A percentile compares a stretch with the other conserved stretches of the same genome.
phyloP scores from a whole-genome alignment of 495 filamentous ascomycete species.

The Aspergillus olivimuriae region DNA sequence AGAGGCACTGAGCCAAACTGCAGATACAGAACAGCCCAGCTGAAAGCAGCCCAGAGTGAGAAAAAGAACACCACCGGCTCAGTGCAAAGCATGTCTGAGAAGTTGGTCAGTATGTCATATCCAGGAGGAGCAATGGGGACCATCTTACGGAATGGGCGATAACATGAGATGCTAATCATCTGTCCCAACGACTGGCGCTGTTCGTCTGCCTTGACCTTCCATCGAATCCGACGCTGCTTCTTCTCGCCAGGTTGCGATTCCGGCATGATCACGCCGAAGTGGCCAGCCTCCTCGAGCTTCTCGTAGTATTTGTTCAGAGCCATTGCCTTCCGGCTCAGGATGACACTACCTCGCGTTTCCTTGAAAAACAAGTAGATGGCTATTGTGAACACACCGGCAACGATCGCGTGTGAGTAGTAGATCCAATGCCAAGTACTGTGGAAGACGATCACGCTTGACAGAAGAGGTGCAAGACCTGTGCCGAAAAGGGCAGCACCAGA shows the following conservation, averaged over 20 bases:
- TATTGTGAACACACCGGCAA: slow-evolving; percentile 56
- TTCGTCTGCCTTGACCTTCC: slow-evolving; percentile 81
- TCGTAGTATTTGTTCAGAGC: slow-evolving; percentile 77
- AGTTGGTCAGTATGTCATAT: slow-evolving; percentile 7
- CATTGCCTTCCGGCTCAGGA: slow-evolving; percentile 70
- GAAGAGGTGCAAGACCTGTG: slow-evolving; percentile 73
- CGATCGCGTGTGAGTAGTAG: slow-evolving; percentile 80
- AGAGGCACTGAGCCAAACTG: slow-evolving; percentile 73
- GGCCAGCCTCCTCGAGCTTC: slow-evolving; percentile 58
- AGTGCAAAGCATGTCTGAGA: slow-evolving; percentile 65
- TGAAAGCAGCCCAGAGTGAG: slow-evolving; percentile 83
- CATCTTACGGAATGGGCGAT: slow-evolving; percentile 64
- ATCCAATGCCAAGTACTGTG: slow-evolving; percentile 77
- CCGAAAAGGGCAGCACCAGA: slow-evolving; percentile 69
- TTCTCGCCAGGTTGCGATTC: slow-evolving; percentile 22
- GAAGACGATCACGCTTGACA: slow-evolving; percentile 63
- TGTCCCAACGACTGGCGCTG: slow-evolving; percentile 60
- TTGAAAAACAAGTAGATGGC: slow-evolving; percentile 62
- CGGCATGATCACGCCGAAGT: slow-evolving; percentile 52
- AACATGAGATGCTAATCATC: slow-evolving; percentile 69
- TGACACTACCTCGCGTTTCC: slow-evolving; percentile 77
- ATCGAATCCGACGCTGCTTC: slow-evolving; percentile 58
- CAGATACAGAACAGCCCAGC: slow-evolving; percentile 86
- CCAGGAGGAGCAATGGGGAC: not conserved
- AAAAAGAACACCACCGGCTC: slow-evolving; percentile 96